These are phyloP conservation scores for Ogataea ganodermae DNA, from an alignment of 805 yeast species.

Conservation along the genomic window DNA sequence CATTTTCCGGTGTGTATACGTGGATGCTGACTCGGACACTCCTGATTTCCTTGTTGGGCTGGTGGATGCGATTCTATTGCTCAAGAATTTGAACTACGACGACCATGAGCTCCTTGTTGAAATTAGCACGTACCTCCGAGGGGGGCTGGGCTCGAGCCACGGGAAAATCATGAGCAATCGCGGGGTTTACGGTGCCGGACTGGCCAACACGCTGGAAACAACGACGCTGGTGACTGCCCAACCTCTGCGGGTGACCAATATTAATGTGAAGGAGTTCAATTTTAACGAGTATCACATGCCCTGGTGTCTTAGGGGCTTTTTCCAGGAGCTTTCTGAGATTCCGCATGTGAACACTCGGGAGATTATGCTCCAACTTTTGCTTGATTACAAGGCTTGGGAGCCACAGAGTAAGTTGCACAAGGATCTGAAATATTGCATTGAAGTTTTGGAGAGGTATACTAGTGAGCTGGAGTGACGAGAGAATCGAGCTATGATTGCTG, in stretches of 20 bases:
- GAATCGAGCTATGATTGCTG: neutral
- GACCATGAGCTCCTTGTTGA: constrained; percentile 48
- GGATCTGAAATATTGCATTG: constrained; percentile 66
- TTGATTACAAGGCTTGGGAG: constrained; percentile 75
- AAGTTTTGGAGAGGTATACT: constrained; percentile 27
- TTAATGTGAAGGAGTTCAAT: constrained; percentile 51
- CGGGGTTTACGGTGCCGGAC: constrained; percentile 75
- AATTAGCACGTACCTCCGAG: constrained; percentile 71
- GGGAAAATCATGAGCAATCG: constrained; percentile 57
- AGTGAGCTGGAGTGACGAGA: constrained; percentile 5
- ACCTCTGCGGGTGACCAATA: constrained; percentile 35
- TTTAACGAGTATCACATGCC: constrained; percentile 86
- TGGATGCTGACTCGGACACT: constrained; percentile 46
- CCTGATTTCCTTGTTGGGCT: constrained; percentile 47
- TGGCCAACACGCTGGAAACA: constrained; percentile 75
- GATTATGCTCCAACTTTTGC: constrained; percentile 44
- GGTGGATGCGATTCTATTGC: constrained; percentile 24
- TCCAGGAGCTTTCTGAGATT: constrained; percentile 57
- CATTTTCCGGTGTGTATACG: constrained; percentile 78
- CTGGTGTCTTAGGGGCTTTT: constrained; percentile 86
- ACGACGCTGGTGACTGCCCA: constrained; percentile 51
- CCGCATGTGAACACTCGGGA: constrained; percentile 53
- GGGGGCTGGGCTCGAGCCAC: constrained; percentile 83
- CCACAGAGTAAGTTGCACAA: constrained; percentile 78
- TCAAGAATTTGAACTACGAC: constrained; percentile 31